Percentiles rank a stretch among this genome's conserved stretches.
phyloP scores from a whole-genome alignment of 371 early-diverging fungal genomes.

The Lichtheimia corymbifera region DNA sequence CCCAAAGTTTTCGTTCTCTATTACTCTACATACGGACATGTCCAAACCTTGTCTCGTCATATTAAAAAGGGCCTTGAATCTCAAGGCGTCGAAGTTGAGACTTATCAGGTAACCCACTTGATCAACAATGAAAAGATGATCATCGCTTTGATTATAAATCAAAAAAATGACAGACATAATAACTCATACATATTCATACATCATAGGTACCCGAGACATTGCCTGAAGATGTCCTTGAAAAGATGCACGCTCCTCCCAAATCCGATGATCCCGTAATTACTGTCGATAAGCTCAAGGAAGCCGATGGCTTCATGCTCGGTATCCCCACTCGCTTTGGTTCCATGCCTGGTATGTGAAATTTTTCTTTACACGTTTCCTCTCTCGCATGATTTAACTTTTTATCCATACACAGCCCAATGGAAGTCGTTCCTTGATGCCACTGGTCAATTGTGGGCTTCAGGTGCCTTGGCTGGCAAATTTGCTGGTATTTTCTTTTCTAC shows the following conservation, averaged over 20 bases:
- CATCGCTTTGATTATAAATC: not conserved
- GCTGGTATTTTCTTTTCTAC: conserved; percentile 74
- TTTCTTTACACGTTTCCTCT: too few species aligned
- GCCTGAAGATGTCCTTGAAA: conserved; percentile 60
- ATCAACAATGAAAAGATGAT: not conserved
- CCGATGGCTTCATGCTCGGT: conserved; percentile 83
- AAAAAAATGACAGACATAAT: too few species aligned
- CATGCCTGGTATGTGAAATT: conserved; percentile 30
- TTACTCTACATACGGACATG: conserved; percentile 74
- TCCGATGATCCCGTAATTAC: conserved; percentile 65
- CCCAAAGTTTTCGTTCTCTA: conserved; percentile 56
- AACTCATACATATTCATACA: too few species aligned
- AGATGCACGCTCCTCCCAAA: conserved; percentile 70
- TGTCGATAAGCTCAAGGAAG: conserved; percentile 57
- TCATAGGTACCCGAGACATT: conserved; percentile 62
- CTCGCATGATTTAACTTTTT: too few species aligned
- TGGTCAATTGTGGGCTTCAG: conserved; percentile 65
- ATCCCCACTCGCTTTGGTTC: conserved; percentile 67
- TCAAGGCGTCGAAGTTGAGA: conserved; percentile 52
- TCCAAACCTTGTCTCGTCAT: conserved; percentile 60
- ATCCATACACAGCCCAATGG: conserved; percentile 53
- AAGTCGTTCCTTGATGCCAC: conserved; percentile 65
- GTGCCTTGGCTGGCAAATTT: conserved; percentile 62
- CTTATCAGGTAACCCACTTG: conserved; percentile 47
- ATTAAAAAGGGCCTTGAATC: conserved; percentile 59